Base-by-base conservation (phyloP, 306 rosid species). In the Malus sieversii region DNA sequence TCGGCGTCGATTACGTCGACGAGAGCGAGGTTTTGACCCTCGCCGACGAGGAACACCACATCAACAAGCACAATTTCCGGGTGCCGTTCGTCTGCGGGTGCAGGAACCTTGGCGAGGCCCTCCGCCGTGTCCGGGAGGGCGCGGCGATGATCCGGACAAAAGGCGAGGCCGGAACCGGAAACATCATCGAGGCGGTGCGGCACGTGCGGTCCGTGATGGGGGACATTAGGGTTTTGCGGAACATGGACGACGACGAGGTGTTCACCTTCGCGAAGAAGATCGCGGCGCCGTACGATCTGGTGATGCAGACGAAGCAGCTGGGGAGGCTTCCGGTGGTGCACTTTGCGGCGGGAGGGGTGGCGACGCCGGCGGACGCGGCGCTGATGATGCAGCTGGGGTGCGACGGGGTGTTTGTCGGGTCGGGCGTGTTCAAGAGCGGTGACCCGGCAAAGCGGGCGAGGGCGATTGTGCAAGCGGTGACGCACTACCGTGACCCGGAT, bases 121-220 rank as follows among this genome's bases (percentile, higher is more conserved):
- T 92, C 33, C 87, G 97, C 25, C 85, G 97, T 1, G 82, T 92
- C 35, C 83, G 97, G 0, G 97, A 92, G 66, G 97, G 97, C 15
- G 93, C 97, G 70, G 97, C 97, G 14, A 92, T 92, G 97, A 92
- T 92, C 38, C 84, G 97, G 16, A 92, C 97, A 68, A 92, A 92
- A 45, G 97, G 97, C 0, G 97, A 92, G 66, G 97, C 97, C 1
- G 97, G 96, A 0, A 92, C 97, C 2, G 97, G 97, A 0, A 90
- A 90, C 76, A 79, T 92, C 27, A 32, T 92, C 42, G 97, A 92
- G 82, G 97, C 97, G 10, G 94, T 92, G 14, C 73, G 97, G 35
- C 97, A 92, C 55, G 97, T 92, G 35, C 64, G 97, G 70, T 90
- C 96, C 15, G 97, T 92, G 23, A 85, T 90, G 91, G 92, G 94